phyloP scores from a whole-genome alignment of 2,329 filamentous ascomycete species.

The Fusarium phyllophilum region DNA sequence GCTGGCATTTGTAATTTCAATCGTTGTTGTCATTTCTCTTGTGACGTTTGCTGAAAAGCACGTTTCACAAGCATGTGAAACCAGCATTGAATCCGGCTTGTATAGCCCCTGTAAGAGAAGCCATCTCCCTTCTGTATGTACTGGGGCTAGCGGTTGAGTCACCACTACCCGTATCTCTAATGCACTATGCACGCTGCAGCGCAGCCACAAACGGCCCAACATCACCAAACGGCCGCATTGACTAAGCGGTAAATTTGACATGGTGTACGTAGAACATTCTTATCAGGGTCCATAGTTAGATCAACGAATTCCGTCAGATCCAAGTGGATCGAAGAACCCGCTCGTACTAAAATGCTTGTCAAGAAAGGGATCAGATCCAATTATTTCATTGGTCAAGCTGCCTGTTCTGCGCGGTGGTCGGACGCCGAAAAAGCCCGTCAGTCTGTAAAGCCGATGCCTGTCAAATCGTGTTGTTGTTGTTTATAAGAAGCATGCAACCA shows the following conservation, averaged over 20 bases:
- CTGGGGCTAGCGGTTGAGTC: neutral
- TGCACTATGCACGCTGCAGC: neutral
- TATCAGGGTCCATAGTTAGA: neutral
- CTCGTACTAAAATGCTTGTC: neutral
- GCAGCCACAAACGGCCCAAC: neutral
- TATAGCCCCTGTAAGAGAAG: neutral
- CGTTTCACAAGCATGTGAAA: neutral
- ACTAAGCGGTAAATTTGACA: conserved; percentile 12
- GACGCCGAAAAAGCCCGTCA: conserved; percentile 13
- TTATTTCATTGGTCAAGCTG: neutral
- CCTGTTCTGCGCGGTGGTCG: neutral
- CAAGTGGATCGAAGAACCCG: neutral
- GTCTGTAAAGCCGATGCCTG: neutral
- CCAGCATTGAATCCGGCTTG: neutral
- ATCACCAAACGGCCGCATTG: neutral
- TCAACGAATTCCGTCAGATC: neutral
- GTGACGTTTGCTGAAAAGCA: neutral
- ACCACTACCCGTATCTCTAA: neutral
- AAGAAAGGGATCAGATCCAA: neutral
- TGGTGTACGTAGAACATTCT: neutral
- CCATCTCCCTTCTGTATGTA: neutral
- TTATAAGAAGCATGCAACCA: neutral
- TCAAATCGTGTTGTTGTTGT: neutral
- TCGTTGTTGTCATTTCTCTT: neutral
- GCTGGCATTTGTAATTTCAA: neutral